Conservation (phyloP, 306 rosid species). For the Vicia sativa region DNA sequence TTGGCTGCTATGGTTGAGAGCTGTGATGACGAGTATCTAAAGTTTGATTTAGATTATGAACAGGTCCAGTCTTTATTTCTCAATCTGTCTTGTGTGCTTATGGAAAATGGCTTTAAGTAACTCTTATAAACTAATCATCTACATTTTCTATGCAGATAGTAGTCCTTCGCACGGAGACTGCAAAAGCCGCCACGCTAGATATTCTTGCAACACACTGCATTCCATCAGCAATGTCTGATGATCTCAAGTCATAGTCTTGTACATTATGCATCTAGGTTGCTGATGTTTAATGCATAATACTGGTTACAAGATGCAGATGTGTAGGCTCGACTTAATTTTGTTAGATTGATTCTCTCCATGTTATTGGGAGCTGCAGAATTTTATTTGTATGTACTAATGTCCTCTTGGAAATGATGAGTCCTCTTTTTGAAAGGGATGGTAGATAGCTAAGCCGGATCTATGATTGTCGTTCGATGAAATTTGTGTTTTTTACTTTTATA, state of each 20-base stretch:
- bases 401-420: slow-evolving; percentile 32
- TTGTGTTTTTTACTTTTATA: not conserved
- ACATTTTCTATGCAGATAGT: slow-evolving; percentile 60
- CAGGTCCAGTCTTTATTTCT: slow-evolving; percentile 63
- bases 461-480: not conserved
- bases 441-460: slow-evolving; percentile 44
- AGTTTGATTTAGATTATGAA: slow-evolving; percentile 81
- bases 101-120: slow-evolving; percentile 13
- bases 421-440: slow-evolving; percentile 25
- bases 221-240: slow-evolving; percentile 88
- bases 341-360: slow-evolving; percentile 32
- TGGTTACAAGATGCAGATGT: slow-evolving; percentile 36
- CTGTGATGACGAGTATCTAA: slow-evolving; percentile 75
- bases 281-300: slow-evolving; percentile 10
- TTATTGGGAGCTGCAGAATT: slow-evolving; percentile 17
- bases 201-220: slow-evolving; percentile 91
- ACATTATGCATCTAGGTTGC: slow-evolving; percentile 31
- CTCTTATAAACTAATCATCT: slow-evolving; percentile 17
- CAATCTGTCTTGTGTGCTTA: slow-evolving; percentile 17
- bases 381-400: slow-evolving; percentile 27
- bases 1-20: slow-evolving; percentile 89
- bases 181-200: slow-evolving; percentile 80
- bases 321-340: slow-evolving; percentile 39
- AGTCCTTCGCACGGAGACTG: slow-evolving; percentile 71
- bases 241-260: slow-evolving; percentile 67